phyloP scores from a whole-genome alignment of 345 rosid species.

The Cochlearia excelsa region DNA sequence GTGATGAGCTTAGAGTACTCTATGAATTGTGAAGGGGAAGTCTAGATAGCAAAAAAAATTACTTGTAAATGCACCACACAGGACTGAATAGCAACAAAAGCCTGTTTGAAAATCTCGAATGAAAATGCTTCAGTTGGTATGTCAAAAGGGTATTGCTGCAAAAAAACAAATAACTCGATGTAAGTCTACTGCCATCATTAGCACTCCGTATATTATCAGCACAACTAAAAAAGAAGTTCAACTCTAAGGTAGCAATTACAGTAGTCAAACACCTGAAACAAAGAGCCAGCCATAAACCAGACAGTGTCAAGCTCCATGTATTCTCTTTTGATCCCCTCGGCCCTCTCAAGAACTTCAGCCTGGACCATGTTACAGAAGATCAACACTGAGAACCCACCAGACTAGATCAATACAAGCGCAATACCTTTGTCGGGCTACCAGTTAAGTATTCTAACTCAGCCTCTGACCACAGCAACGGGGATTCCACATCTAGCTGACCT shows the following conservation, averaged over 20 bases:
- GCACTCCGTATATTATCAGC: conserved; percentile 8
- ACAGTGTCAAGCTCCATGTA: conserved; percentile 93
- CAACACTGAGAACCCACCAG: conserved; percentile 14
- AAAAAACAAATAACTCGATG: conserved; percentile 31
- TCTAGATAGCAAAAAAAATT: conserved; percentile 15
- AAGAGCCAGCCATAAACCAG: conserved; percentile 99
- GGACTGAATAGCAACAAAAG: conserved; percentile 94
- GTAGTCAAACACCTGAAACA: conserved; percentile 68
- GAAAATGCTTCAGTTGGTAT: conserved; percentile 97
- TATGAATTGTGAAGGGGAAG: conserved; percentile 12
- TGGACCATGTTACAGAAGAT: conserved; percentile 34
- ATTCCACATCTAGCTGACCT: conserved; percentile 90
- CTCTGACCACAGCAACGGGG: conserved; percentile 91
- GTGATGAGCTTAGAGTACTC: conserved; percentile 1
- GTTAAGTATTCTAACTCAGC: conserved; percentile 80
- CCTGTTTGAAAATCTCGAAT: conserved; percentile 93
- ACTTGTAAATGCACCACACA: conserved; percentile 98
- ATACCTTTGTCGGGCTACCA: conserved; percentile 94
- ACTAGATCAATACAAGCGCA: conserved; percentile 15
- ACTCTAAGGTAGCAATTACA: conserved; percentile 16
- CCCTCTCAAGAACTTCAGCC: conserved; percentile 90
- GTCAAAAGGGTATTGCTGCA: conserved; percentile 97
- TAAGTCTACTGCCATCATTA: conserved; percentile 20
- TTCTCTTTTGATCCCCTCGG: conserved; percentile 88
- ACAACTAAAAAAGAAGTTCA: too few relatives aligned